Evolutionary conservation across 73 alveolate species (phyloP), one percentile per base, ranked within the genome.

Genomic region (Paramecium primaurelia): DNA sequence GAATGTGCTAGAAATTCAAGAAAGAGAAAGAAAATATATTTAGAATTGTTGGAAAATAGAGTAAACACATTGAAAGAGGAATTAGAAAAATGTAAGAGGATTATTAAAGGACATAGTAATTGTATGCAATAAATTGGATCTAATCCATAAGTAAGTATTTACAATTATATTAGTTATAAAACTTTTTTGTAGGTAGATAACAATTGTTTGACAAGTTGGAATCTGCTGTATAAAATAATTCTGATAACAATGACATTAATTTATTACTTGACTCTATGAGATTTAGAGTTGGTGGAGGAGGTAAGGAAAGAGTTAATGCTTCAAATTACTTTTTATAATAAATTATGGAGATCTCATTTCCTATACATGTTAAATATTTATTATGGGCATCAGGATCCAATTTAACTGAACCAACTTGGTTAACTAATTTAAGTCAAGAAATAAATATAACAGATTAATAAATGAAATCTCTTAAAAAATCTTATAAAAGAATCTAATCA

Each of bases 201-300:
- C 36, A 87, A 87, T 60, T 87, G 34, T 87, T 49, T 87, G 93
- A 87, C 12, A 87, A 87, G 34, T 26, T 87, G 26, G 93, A 87
- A 60, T 37, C 30, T 42, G 93, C 93, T 6, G 71, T 87, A 6
- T 22, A 58, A 38, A 64, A 37, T 8, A 51, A 87, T 64, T 86
- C 88, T 26, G 93, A 87, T 64, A 59, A 59, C 32, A 87, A 36
- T 37, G 87, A 87, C n/a, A 36, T 87, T 14, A 87, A 87, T 87
- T 14, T 87, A 8, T 30, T 87, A 22, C 47, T 87, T 2, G 93
- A 87, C 22, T 87, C 88, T 8, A 73, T 87, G 64, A 87, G 93
- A 68, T 87, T 87, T 38, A 87, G 93, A 22, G 80, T 87, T 36
- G 93, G 93, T 22, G 93, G 88, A 8, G 93, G 88, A 34, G 93